These are phyloP conservation scores for Globisporangium middletonii DNA, from an alignment of 352 stramenopile species.

Conservation along the genomic window DNA sequence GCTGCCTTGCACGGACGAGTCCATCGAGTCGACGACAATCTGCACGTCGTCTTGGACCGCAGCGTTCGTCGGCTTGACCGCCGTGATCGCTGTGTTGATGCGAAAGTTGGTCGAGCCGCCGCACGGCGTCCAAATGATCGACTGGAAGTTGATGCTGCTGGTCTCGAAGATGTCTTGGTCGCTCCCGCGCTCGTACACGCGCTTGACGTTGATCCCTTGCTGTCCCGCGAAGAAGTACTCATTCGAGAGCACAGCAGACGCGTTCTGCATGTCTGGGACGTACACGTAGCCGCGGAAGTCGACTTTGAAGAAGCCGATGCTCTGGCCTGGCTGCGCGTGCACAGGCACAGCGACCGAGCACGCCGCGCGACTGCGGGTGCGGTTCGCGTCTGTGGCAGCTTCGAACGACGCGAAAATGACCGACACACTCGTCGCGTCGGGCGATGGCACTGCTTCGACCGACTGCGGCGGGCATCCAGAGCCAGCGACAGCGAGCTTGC, in stretches of 20 bases:
- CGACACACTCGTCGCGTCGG: constrained; percentile 20
- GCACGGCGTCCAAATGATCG: constrained; percentile 27
- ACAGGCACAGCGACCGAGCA: constrained; percentile 25
- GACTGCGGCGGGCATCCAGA: constrained; percentile 16
- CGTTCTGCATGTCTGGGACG: constrained; percentile 11
- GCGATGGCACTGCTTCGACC: constrained; percentile 3
- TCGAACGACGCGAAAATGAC: constrained; percentile 22
- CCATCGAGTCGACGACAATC: constrained; percentile 26
- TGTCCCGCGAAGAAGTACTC: constrained; percentile 36
- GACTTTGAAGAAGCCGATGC: constrained; percentile 28
- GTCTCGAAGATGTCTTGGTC: constrained; percentile 23
- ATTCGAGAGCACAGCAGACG: constrained; percentile 17
- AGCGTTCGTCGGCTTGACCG: background rate
- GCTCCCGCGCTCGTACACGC: constrained; percentile 10
- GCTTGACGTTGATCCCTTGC: constrained; percentile 8
- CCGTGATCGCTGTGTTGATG: constrained; percentile 21
- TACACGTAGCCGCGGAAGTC: constrained; percentile 31
- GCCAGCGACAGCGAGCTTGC: constrained; percentile 12
- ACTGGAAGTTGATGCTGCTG: constrained; percentile 19
- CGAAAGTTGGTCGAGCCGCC: constrained; percentile 29
- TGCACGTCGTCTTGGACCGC: constrained; percentile 11
- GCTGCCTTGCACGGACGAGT: constrained; percentile 18
- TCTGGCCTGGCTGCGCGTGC: constrained; percentile 10
- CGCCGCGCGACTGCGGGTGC: constrained; percentile 7
- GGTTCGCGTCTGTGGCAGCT: background rate